Evolutionary conservation across 106 monocot species (phyloP), one percentile per base, ranked within the genome.

Genomic region (Dactylorhiza incarnata): DNA sequence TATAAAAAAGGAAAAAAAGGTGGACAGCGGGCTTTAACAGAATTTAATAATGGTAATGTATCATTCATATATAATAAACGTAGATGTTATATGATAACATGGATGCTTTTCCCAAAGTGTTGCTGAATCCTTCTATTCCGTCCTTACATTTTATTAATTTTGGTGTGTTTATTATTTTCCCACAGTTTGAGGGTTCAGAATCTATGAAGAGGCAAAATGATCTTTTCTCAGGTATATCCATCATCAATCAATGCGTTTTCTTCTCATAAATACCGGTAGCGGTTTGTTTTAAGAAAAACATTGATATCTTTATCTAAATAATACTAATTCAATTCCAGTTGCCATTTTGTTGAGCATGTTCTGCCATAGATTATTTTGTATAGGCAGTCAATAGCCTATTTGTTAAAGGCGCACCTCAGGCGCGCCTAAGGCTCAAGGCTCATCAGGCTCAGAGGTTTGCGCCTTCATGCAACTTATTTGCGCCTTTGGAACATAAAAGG

Each of bases 141-240:
- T 55, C 49, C 19, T 47, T 62, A 22, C 58, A 59, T 74, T 24
- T 73, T 50, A 70, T 45, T 24, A 49, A 43, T 45, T 78, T 20
- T 71, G 61, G 43, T 71, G 58, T 66, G 26, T 25, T 46, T 47
- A n/a, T 58, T 74, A 65, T 48, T 55, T 74, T 78, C 84, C 50
- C 17, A 55, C 91, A 94, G 92, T 88, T 95, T 83, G 81, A 83
- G 69, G 95, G 92, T 29, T 86, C 92, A 68, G 75, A 83, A 83
- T 25, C 47, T 23, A 45, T 88, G 7, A 77, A 85, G 74, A 68
- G 83, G 74, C 95, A 95, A 79, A 95, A 92, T 72, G 37, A 87
- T 0, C 75, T 75, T 17, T 95, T 95, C 77, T 86, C 92, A 86
- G 94, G 94, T 95, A 74, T 7, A 20, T 51, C 51, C 14, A 49